Evolutionary conservation across 2,329 filamentous ascomycete genomes (phyloP), one percentile per base, ranked within the genome.

Genomic region (Cladophialophora yegresii): DNA sequence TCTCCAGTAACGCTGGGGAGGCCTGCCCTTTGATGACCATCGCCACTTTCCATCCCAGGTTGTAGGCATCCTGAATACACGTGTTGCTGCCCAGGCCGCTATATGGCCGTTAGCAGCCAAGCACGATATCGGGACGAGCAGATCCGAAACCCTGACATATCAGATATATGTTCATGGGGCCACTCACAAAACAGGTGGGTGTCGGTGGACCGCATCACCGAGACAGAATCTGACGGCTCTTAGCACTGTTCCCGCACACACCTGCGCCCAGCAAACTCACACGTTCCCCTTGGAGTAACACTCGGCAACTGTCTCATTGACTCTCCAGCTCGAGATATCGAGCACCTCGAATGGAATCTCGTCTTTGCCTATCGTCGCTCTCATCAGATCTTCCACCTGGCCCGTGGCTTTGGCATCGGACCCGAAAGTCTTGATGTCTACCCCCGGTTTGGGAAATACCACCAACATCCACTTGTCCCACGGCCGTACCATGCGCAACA

Each of bases 401-500:
- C 81, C 81, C 0, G 77, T 65, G 7, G 58, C 49, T 54, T 54
- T 36, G n/a, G 36, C 30, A 16, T 30, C 16, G 0, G 78, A 76
- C 0, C 82, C 80, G 13, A 56, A 60, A 16, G 75, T 74, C 62
- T 78, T 79, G 75, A 20, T 71, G 7, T 64, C 58, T 12, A 55
- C 71, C 4, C 76, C 77, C 0, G 75, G 78, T 12, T 72, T 70
- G 0, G 82, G 80, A 20, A 85, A 74, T 23, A 84, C 71, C 61
- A 85, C 83, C 53, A 84, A 82, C 75, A 85, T 78, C 85, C 85
- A 89, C 75, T 88, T 83, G 67, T 82, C 71, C 85, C 85, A 88
- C 0, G 85, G 81, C 74, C 83, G 85, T 2, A 88, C 84, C 85
- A 88, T 87, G 20, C 86, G 77, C 2, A 81, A 75, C 65, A 85